Base-by-base conservation (phyloP, 1,139 yeast genomes). In the Pichia sp. region DNA sequence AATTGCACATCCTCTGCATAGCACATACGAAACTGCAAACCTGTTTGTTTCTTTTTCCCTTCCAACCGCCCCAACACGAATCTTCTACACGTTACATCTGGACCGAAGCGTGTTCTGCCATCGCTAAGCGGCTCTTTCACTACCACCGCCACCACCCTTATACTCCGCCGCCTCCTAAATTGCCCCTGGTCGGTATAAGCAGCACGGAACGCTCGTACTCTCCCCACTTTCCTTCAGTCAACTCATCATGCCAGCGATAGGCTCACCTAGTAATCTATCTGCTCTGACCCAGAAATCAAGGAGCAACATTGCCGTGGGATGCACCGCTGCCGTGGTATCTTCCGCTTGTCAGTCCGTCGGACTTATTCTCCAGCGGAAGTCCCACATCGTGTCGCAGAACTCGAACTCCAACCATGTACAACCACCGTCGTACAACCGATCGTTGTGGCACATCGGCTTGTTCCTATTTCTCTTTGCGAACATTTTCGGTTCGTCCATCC, bases 301-400 rank as follows among this genome's bases (percentile, higher is more conserved):
- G 40, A 36, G 40, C 40, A 64, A 73, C 42, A 76, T 80, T 13
- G 60, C 72, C 10, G 58, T 80, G 32, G 96, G 96, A 13, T 85
- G 92, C 63, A 64, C 78, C 5, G 92, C 86, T 41, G 96, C 95
- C 6, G 80, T 90, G 19, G 64, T 85, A 15, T 87, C 95, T 2
- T 84, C 95, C 2, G 92, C 92, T 1, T 77, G 85, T 38, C 97
- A 90, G 70, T 85, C 95, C 2, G 72, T 89, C 15, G 97, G 97
- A 0, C 79, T 89, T 46, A 87, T 95, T 1, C 75, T 90, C 46
- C 97, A 90, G 69, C 75, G 97, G 56, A 87, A 85, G 65, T 85
- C 96, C 1, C 95, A 88, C 65, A 69, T 83, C 38, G 66, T 79
- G 45, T 72, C 70, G 43, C 72, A 66, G 51, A 66, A 79, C 44